A percentile compares a stretch with the other conserved stretches of the same genome.
phyloP scores from a whole-genome alignment of 495 filamentous ascomycete genomes.

The Daldinia grandis region DNA sequence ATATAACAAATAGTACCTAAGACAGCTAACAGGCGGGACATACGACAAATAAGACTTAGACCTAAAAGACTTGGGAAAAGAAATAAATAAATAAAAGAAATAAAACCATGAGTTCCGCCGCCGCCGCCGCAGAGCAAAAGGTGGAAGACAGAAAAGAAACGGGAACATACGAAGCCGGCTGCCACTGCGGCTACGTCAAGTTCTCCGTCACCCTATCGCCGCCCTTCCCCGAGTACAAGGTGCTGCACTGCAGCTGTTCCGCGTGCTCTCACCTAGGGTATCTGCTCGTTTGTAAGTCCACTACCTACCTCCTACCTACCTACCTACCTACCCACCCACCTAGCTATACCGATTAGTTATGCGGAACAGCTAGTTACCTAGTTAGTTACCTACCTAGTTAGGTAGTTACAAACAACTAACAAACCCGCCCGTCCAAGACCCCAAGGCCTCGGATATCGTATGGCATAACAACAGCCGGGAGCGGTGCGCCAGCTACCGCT shows the following conservation, averaged over 20 bases:
- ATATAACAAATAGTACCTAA: not conserved
- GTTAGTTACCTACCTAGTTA: no score
- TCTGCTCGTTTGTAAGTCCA: conserved; percentile 47
- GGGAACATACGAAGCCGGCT: conserved; percentile 43
- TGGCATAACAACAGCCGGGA: conserved; percentile 42
- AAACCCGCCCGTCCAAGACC: conserved; percentile 29
- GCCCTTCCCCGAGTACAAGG: conserved; percentile 39
- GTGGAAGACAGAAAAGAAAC: conserved; percentile 11
- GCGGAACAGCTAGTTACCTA: no score
- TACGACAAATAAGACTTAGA: no score
- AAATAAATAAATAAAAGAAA: not conserved
- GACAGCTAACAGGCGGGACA: not conserved
- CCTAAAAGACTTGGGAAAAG: not conserved
- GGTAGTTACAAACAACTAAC: not conserved
- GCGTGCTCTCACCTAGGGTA: conserved; percentile 44
- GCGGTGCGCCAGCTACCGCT: conserved; percentile 43
- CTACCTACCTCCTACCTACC: no score
- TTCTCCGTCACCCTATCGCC: conserved; percentile 44
- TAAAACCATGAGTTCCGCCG: conserved; percentile 1
- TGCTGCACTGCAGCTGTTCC: conserved; percentile 46
- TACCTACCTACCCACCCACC: no score
- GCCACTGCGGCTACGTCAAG: conserved; percentile 50
- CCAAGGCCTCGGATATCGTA: conserved; percentile 29
- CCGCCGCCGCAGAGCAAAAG: not conserved
- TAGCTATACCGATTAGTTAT: no score